phyloP scores from a whole-genome alignment of 345 rosid genomes.

The Boechera stricta region DNA sequence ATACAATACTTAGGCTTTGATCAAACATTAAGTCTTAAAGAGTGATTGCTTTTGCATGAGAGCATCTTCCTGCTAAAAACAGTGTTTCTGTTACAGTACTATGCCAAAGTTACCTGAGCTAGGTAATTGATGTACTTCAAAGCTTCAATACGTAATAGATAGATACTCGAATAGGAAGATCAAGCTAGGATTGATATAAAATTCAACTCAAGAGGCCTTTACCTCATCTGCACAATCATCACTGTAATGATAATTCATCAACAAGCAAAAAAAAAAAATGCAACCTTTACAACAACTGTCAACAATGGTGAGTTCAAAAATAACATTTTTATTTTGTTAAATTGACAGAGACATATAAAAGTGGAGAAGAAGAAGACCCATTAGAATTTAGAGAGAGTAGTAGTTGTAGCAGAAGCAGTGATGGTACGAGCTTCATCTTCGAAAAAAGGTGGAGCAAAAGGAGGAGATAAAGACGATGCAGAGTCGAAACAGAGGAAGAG shows the following conservation, averaged over 20 bases:
- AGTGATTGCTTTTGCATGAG: no score
- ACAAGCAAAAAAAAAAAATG: background rate
- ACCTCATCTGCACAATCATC: slow-evolving; percentile 39
- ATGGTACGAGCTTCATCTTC: slow-evolving; percentile 50
- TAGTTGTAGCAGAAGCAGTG: slow-evolving; percentile 41
- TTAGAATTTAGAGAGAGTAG: background rate
- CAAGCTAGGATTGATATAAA: background rate
- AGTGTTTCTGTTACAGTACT: no score
- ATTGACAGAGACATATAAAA: slow-evolving; percentile 14
- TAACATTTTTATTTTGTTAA: background rate
- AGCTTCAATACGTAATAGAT: no score
- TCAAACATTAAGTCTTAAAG: no score
- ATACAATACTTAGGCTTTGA: no score
- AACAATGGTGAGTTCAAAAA: slow-evolving; percentile 18
- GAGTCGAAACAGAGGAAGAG: slow-evolving; percentile 47
- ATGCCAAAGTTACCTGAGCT: no score
- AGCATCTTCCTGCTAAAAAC: no score
- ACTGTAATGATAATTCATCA: slow-evolving; percentile 8
- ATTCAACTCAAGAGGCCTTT: background rate
- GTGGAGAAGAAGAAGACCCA: slow-evolving; percentile 19
- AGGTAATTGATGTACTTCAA: no score
- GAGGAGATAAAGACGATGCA: slow-evolving; percentile 40
- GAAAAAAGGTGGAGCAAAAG: slow-evolving; percentile 38
- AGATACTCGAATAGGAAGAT: background rate
- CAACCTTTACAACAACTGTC: slow-evolving; percentile 16